Base-by-base conservation (phyloP, 306 rosid species). In the Citrullus amarus region DNA sequence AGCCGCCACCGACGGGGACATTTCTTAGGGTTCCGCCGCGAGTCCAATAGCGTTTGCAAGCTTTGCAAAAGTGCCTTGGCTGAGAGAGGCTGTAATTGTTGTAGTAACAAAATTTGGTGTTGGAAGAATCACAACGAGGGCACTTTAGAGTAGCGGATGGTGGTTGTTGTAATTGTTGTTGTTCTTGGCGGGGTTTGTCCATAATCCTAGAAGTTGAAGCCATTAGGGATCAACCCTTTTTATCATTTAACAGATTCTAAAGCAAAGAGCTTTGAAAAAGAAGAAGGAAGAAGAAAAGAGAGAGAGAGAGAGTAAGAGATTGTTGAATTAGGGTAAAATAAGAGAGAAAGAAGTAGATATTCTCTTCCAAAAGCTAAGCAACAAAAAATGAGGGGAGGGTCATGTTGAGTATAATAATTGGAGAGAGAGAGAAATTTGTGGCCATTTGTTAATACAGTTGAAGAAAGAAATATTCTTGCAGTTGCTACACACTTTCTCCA, bases 11-110 rank as follows among this genome's bases (percentile, higher is more conserved):
- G 0, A 90, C 98, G 6, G 98, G 98, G 20, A 95, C 96, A 61
- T 92, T 95, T 14, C 98, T 82, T 32, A 95, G 88, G 58, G 98
- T 95, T 12, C 98, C 98, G 8, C 97, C 98, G 80, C 95, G 82
- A 32, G 98, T 95, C 98, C 98, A 95, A 79, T 95, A 95, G 22
- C 98, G 86, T 81, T 95, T 95, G 85, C 98, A 95, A 81, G 98
- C 93, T 86, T 95, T 95, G 88, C 98, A 95, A 79, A 95, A 95
- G 86, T 95, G 96, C 38, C 98, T 78, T 5, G 98, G 98, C 83
- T 95, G 98, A 16, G 98, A 92, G 79, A 95, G 79, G 83, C 96
- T 95, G 82, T 95, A 95, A 83, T 95, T 95, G 91, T 95, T 95
- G 88, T 95, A 95, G 83, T 95, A 95, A 30, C 98, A 95, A 80